A percentile compares a stretch with the other conserved stretches of the same genome.
Evolutionary conservation across 495 filamentous ascomycete species (phyloP).

Genomic region (Talaromyces wortmannii): DNA sequence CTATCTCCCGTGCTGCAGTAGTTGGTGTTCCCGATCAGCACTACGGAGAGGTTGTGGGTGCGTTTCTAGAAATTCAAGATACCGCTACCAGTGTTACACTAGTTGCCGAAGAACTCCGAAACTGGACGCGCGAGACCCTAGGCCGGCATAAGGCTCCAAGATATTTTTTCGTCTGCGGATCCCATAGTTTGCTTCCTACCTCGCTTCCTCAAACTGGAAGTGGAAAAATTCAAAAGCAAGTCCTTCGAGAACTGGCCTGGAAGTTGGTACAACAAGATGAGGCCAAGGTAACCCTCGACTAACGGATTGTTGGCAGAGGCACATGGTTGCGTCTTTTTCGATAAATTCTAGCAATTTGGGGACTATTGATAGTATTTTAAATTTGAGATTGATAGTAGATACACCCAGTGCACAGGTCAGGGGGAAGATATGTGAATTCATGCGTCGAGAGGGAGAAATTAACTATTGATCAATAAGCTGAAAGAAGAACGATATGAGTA

Average conservation of each 20-base stretch:
- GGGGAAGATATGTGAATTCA: no score
- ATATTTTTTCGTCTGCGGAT: constrained; percentile 59
- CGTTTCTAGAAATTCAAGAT: constrained; percentile 39
- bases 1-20: constrained; percentile 49
- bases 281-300: no score
- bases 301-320: no score
- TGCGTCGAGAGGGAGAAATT: no score
- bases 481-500: no score
- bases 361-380: no score
- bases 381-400: no score
- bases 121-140: constrained; percentile 53
- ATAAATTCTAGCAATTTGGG: no score
- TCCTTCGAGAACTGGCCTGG: constrained; percentile 48
- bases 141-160: constrained; percentile 62
- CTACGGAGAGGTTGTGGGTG: constrained; percentile 62
- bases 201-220: constrained; percentile 58
- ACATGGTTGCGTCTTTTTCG: no score
- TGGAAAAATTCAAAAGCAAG: constrained; percentile 65
- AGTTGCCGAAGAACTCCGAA: constrained; percentile 42
- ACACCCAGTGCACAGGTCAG: no score
- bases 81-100: constrained; percentile 21
- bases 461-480: no score
- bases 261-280: not conserved
- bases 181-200: constrained; percentile 46
- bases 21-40: constrained; percentile 55